Base-by-base conservation (phyloP, 2,329 filamentous ascomycete species). In the Pyrenochaeta sp. region DNA sequence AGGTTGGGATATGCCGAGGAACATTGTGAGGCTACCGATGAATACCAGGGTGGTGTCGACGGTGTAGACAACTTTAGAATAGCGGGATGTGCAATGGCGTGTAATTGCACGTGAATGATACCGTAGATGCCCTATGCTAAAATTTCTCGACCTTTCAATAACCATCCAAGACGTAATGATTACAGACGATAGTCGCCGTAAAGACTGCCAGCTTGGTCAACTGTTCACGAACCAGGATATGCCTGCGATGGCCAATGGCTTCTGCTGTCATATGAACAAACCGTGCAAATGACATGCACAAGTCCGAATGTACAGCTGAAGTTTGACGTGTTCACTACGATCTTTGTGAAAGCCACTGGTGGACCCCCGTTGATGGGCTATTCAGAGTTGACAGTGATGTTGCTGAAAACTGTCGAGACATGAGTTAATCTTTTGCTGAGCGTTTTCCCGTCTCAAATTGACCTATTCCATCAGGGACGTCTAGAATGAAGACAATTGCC, bases 11-110 rank as follows among this genome's bases (percentile, higher is more conserved):
- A 10, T 10, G 32, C 46, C 50, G 15, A 40, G 37, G 13, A 30
- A 5, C 13, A 10, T 42, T 24, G 25, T 55, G 55, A 56, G 50
- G 52, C 59, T 51, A 19, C n/a, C 44, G 34, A 28, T 34, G 46
- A 3, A 47, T 24, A 37, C 34, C 42, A 51, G 50, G 45, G 43
- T 15, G 28, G 24, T 7, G 9, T 6, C 9, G 19, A 28, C 12
- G 9, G 3, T 44, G 15, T 27, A 44, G 25, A 15, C 10, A 5
- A 44, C n/a, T 3, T 27, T 27, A 12, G 15, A 8, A 28, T 15
- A 25, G 2, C 12, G 25, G 12, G 24, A 13, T 28, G 24, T 44
- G 13, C 10, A 12, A 24, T 19, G 10, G 24, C 28, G 25, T 44
- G 9, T 24, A n/a, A 28, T 5, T 28, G 4, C 42, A 44, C 42